Conservation (phyloP, 768 basidiomycete species). For the Lanmaoa pseudosensibilis region DNA sequence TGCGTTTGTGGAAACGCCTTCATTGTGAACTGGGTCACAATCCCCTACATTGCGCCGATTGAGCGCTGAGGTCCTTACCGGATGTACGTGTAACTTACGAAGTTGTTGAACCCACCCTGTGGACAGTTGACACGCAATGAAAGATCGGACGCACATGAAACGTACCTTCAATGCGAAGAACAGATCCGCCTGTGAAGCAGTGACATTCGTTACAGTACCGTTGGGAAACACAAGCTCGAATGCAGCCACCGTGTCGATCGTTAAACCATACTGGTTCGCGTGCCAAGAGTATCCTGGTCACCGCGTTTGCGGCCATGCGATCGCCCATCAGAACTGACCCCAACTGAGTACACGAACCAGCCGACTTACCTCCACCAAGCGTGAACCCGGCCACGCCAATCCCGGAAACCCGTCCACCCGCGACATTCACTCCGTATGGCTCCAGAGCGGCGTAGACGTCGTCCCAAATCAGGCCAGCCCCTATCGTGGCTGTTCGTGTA, state of each 20-base stretch:
- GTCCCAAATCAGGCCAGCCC: slow-evolving; percentile 59
- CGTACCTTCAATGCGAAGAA: slow-evolving; percentile 47
- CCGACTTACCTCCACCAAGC: slow-evolving; percentile 52
- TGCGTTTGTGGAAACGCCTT: slow-evolving; percentile 39
- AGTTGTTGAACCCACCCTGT: slow-evolving; percentile 68
- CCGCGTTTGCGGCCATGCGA: slow-evolving; percentile 9
- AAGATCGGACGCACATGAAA: not conserved
- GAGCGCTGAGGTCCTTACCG: slow-evolving; percentile 18
- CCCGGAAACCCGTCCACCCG: slow-evolving; percentile 58
- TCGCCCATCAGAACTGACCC: slow-evolving; percentile 3
- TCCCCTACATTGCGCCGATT: slow-evolving; percentile 46
- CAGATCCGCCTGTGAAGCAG: slow-evolving; percentile 39
- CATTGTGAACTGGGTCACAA: slow-evolving; percentile 59
- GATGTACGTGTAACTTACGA: slow-evolving; percentile 33
- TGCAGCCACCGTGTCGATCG: slow-evolving; percentile 52
- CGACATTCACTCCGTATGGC: slow-evolving; percentile 50
- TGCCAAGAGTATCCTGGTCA: slow-evolving; percentile 61
- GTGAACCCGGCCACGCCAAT: slow-evolving; percentile 61
- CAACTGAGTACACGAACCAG: not conserved
- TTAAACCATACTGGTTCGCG: slow-evolving; percentile 60
- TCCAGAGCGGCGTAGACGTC: slow-evolving; percentile 58
- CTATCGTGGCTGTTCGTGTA: slow-evolving; percentile 41
- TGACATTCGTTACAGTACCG: slow-evolving; percentile 43
- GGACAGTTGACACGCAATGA: not conserved
- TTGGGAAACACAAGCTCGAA: slow-evolving; percentile 62